These are phyloP conservation scores for Tetrahymena elliotti DNA, from an alignment of 73 alveolate genomes.

Conservation along the genomic window DNA sequence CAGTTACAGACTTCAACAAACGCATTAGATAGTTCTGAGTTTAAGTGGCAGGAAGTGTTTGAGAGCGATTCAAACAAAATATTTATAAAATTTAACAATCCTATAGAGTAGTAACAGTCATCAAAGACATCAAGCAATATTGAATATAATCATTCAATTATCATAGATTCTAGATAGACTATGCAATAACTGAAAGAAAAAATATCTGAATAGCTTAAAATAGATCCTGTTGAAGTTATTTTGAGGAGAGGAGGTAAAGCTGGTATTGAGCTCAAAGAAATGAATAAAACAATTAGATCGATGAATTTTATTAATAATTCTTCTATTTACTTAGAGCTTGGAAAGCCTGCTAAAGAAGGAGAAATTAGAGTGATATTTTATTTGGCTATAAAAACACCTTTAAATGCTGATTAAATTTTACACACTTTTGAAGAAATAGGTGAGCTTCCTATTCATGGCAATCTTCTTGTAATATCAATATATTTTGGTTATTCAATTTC, in stretches of 20 bases:
- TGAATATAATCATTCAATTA: neutral
- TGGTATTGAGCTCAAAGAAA: slow-evolving; percentile 25
- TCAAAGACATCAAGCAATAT: neutral
- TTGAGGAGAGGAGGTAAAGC: slow-evolving; percentile 44
- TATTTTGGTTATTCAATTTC: neutral
- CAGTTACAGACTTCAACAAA: neutral
- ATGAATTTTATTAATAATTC: slow-evolving; percentile 27
- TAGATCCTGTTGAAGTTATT: slow-evolving; percentile 5
- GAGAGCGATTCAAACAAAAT: slow-evolving; percentile 28
- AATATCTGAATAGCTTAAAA: neutral
- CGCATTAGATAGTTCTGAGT: neutral
- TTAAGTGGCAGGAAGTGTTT: slow-evolving; percentile 22
- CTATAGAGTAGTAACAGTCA: neutral
- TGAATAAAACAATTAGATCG: slow-evolving; percentile 9
- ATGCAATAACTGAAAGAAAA: slow-evolving; percentile 9
- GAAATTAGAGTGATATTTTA: slow-evolving; percentile 15
- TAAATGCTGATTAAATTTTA: slow-evolving; percentile 7
- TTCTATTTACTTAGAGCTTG: slow-evolving; percentile 27
- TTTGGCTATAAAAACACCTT: slow-evolving; percentile 10
- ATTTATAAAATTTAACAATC: slow-evolving; percentile 21
- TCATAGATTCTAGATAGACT: slow-evolving; percentile 17
- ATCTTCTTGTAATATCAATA: neutral
- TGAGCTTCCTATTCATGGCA: slow-evolving; percentile 23
- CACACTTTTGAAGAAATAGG: slow-evolving; percentile 27
- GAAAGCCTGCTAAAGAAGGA: slow-evolving; percentile 22